phyloP scores from a whole-genome alignment of 2,329 filamentous ascomycete genomes.

The Malbranchea zuffiana region DNA sequence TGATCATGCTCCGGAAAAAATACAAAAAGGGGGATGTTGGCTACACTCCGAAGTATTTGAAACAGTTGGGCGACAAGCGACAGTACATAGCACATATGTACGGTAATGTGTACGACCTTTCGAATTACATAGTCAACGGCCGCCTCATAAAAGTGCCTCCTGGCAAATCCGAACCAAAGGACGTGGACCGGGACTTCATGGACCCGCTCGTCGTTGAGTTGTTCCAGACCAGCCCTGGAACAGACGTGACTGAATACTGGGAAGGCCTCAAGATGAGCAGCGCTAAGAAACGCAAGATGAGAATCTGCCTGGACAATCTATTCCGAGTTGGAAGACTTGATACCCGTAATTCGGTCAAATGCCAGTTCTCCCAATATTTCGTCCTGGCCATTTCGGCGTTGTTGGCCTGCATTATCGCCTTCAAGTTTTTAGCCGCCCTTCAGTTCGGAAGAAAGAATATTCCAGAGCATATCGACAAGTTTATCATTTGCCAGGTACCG shows the following conservation, averaged over 20 bases:
- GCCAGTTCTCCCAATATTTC: conserved; percentile 81
- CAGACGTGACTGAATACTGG: conserved; percentile 78
- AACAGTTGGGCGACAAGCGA: conserved; percentile 53
- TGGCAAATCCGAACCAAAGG: conserved; percentile 40
- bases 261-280: conserved; percentile 49
- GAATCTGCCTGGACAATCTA: conserved; percentile 88
- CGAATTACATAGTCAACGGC: conserved; percentile 67
- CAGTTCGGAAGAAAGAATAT: conserved; percentile 87
- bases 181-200: conserved; percentile 67
- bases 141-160: conserved; percentile 50
- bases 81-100: conserved; percentile 69
- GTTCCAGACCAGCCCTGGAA: conserved; percentile 64
- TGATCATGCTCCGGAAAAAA: conserved; percentile 62
- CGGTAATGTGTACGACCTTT: conserved; percentile 76
- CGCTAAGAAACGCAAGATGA: conserved; percentile 43
- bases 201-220: conserved; percentile 59
- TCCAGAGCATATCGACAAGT: conserved; percentile 95
- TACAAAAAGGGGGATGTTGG: conserved; percentile 83
- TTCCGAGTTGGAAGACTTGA: conserved; percentile 91
- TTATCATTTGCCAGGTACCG: conserved; percentile 93
- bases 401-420: conserved; percentile 69
- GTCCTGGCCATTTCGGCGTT: conserved; percentile 74
- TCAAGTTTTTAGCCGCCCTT: conserved; percentile 94
- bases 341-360: conserved; percentile 74
- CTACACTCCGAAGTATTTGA: conserved; percentile 67